phyloP scores from a whole-genome alignment of 768 basidiomycete species.

The Mycena vulgaris region DNA sequence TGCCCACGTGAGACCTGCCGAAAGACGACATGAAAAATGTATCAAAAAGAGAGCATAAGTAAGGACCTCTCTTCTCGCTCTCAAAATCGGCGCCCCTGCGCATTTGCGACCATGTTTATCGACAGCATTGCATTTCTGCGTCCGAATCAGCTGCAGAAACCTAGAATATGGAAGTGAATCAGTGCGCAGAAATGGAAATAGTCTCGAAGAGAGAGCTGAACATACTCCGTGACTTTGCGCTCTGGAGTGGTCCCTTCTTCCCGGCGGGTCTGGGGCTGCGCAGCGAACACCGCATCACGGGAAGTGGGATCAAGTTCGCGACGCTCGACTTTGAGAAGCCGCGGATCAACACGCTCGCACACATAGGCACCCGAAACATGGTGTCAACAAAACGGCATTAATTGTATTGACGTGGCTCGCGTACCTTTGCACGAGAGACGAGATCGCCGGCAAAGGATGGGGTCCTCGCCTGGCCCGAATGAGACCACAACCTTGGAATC shows the following conservation, averaged over 20 bases:
- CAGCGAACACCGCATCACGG: conserved; percentile 23
- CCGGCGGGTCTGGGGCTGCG: conserved; percentile 19
- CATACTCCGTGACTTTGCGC: not conserved
- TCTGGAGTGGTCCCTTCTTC: conserved; percentile 7
- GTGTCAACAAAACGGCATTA: not conserved
- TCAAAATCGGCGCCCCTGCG: not conserved
- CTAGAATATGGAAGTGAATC: not conserved
- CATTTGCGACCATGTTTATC: not conserved
- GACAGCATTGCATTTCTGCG: not conserved
- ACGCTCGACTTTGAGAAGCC: conserved; percentile 1
- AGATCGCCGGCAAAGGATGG: conserved; percentile 18
- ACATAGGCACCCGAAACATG: not conserved
- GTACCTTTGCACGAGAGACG: conserved; percentile 20
- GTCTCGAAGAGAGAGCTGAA: not conserved
- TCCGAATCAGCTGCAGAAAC: not conserved
- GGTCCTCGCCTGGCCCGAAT: conserved; percentile 5
- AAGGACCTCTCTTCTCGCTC: not conserved
- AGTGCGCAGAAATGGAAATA: not conserved
- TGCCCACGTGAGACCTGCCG: conserved; percentile 1
- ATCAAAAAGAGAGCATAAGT: not conserved
- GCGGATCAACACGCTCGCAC: conserved; percentile 7
- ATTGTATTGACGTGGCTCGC: too few relatives aligned
- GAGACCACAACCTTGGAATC: conserved; percentile 11
- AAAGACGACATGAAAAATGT: not conserved
- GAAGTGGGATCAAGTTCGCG: conserved; percentile 9